Percentiles rank a stretch among this genome's conserved stretches.
Evolutionary conservation across 441 rosid species (phyloP).

Genomic region (Mallotus repandus): DNA sequence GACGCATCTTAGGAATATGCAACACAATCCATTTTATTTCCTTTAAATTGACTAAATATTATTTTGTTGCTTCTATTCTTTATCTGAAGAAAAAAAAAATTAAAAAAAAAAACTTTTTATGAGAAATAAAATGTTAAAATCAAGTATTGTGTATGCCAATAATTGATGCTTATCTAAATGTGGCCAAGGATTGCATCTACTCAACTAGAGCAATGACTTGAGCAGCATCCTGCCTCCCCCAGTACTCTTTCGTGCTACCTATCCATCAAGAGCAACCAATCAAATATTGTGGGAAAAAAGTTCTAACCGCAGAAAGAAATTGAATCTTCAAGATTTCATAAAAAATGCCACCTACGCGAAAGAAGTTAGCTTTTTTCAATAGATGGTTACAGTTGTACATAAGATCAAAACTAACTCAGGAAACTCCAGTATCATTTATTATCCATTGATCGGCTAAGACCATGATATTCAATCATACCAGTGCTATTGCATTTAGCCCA

Average conservation of each 20-base stretch:
- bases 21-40: background rate
- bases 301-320: too few relatives aligned
- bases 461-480: too few relatives aligned
- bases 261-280: constrained; percentile 29
- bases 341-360: background rate
- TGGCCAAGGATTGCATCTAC: constrained; percentile 17
- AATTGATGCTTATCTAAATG: constrained; percentile 5
- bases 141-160: background rate
- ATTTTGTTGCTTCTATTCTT: background rate
- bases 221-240: constrained; percentile 92
- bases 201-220: constrained; percentile 81
- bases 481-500: too few relatives aligned
- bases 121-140: background rate
- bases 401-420: too few relatives aligned
- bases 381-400: background rate
- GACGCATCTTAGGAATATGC: background rate
- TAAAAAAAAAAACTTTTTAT: background rate
- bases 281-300: background rate
- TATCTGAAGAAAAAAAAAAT: background rate
- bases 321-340: too few relatives aligned
- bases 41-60: background rate
- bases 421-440: too few relatives aligned
- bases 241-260: constrained; percentile 91
- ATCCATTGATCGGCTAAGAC: too few relatives aligned
- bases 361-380: background rate